Conservation (phyloP, 306 rosid species). For the Castanea sativa region DNA sequence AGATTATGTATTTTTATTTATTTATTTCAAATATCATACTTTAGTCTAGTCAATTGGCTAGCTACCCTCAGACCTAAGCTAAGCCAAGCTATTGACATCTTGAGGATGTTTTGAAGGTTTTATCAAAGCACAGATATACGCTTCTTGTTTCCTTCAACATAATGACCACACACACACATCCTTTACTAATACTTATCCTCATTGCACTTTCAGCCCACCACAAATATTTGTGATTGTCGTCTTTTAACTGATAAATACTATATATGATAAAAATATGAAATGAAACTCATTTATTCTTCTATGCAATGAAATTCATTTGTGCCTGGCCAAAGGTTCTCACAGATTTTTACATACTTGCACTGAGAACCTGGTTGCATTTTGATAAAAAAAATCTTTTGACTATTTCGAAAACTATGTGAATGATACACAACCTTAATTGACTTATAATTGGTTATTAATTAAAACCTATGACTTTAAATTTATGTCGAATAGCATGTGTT, state of each 20-base stretch:
- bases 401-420: not conserved
- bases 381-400: not conserved
- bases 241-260: not conserved
- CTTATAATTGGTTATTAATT: not conserved
- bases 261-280: not conserved
- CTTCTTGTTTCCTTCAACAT: not conserved
- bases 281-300: no score
- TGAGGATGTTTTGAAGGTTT: not conserved
- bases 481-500: not conserved
- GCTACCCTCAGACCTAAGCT: not conserved
- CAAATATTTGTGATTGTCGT: not conserved
- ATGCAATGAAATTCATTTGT: not conserved
- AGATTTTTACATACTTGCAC: no score
- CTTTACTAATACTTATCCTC: not conserved
- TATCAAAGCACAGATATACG: not conserved
- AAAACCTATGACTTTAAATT: no score
- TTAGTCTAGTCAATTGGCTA: slow-evolving; percentile 7
- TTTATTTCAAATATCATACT: not conserved
- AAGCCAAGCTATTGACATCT: not conserved
- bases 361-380: not conserved
- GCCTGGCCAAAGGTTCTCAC: not conserved
- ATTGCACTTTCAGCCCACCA: not conserved
- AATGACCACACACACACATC: no score
- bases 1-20: not conserved
- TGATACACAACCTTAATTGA: not conserved